Evolutionary conservation across 2,329 filamentous ascomycete species (phyloP).

Genomic region (Parasarocladium wereldwijsianum): DNA sequence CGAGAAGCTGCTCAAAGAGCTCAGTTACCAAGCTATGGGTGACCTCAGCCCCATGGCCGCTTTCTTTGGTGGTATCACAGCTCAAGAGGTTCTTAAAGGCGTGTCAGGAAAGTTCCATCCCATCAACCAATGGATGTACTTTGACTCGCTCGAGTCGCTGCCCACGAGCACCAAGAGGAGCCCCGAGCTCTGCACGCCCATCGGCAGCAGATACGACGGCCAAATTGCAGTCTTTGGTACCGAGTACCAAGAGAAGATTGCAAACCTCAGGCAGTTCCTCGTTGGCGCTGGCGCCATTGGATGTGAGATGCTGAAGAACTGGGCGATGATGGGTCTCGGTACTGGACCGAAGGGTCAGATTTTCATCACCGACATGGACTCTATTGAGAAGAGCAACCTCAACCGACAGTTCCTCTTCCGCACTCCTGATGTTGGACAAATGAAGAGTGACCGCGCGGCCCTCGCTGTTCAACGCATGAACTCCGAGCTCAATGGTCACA

Average conservation of each 20-base stretch:
- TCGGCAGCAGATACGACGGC: conserved; percentile 80
- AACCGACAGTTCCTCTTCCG: conserved; percentile 97
- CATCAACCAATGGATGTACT: conserved; percentile 93
- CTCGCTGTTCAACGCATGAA: conserved; percentile 91
- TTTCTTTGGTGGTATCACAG: conserved; percentile 84
- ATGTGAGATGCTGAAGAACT: conserved; percentile 99
- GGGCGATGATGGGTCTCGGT: conserved; percentile 95
- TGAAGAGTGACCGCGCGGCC: conserved; percentile 93
- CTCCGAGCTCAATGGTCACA: conserved; percentile 76
- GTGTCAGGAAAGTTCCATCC: conserved; percentile 96
- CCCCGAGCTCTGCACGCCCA: conserved; percentile 77
- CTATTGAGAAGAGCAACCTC: conserved; percentile 96
- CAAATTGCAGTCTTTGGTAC: conserved; percentile 93
- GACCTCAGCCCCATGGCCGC: conserved; percentile 87
- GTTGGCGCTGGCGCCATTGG: conserved; percentile 95
- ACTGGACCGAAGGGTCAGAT: conserved; percentile 82
- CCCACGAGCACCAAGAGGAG: conserved; percentile 61
- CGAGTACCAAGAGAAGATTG: conserved; percentile 87
- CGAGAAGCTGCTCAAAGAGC: conserved; percentile 81
- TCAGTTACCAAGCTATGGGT: conserved; percentile 86
- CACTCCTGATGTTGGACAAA: conserved; percentile 78
- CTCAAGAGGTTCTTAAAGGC: conserved; percentile 91
- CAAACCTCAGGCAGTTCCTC: conserved; percentile 81
- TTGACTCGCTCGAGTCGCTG: conserved; percentile 92
- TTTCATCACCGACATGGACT: conserved; percentile 92